Conservation (phyloP, 352 stramenopile genomes). For the Chrysophaeum taylorii region DNA sequence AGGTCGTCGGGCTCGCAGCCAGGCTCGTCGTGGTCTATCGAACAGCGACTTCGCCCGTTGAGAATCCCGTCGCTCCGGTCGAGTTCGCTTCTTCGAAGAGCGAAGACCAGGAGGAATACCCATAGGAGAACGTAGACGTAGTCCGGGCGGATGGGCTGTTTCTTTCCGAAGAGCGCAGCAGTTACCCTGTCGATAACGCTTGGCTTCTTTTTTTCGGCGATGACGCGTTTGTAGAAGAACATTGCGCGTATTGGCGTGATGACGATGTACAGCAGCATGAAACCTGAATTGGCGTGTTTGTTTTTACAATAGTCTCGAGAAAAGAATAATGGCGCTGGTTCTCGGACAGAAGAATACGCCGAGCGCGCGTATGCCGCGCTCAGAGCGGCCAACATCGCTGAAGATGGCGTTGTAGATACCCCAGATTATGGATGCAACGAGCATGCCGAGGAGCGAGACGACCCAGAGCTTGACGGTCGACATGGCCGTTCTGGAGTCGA, state of each 20-base stretch:
- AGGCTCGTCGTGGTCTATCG: too few species aligned
- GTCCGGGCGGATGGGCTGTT: not conserved
- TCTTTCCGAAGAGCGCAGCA: not conserved
- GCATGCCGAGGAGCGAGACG: not conserved
- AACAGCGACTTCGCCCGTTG: too few species aligned
- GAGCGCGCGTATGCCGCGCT: too few species aligned
- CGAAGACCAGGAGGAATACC: not conserved
- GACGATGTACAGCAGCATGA: not conserved
- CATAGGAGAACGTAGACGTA: not conserved
- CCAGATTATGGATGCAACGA: not conserved
- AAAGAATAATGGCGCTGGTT: too few species aligned
- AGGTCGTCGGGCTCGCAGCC: too few species aligned
- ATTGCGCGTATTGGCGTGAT: not conserved
- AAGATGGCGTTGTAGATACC: not conserved
- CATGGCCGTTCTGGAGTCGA: not conserved
- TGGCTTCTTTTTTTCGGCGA: not conserved
- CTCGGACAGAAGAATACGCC: too few species aligned
- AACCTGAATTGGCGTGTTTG: too few species aligned
- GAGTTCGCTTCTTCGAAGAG: too few species aligned
- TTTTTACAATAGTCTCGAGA: too few species aligned
- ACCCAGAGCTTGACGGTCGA: not conserved
- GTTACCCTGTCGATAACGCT: not conserved
- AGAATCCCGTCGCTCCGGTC: too few species aligned
- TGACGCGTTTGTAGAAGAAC: conserved; percentile 5
- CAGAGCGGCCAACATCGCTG: too few species aligned